Percentiles rank a stretch among this genome's conserved stretches.
phyloP scores from a whole-genome alignment of 345 rosid species.

The Dipteronia sinensis region DNA sequence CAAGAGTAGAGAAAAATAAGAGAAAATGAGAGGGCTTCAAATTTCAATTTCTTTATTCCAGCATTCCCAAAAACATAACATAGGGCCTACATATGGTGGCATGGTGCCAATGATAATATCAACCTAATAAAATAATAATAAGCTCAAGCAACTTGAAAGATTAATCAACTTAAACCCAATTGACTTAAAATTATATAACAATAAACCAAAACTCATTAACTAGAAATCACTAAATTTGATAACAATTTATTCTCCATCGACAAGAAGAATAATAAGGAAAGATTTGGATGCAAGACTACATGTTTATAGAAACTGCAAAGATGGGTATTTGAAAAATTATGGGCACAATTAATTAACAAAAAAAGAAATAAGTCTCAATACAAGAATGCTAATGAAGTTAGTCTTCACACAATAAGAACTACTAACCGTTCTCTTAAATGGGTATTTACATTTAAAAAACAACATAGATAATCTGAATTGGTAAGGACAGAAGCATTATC shows the following conservation, averaged over 20 bases:
- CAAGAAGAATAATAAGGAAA: neutral
- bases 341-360: neutral
- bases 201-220: no score
- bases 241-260: no score
- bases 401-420: neutral
- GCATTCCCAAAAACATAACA: neutral
- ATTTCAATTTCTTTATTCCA: no score
- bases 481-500: conserved; percentile 2
- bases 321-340: neutral
- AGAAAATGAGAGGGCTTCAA: neutral
- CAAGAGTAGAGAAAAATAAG: neutral
- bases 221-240: no score
- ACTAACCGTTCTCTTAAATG: neutral
- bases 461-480: conserved; percentile 3
- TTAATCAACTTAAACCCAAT: neutral
- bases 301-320: neutral
- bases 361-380: neutral
- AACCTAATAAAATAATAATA: neutral
- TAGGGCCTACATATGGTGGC: neutral
- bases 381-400: neutral
- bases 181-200: neutral
- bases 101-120: neutral
- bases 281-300: neutral
- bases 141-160: neutral
- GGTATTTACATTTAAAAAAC: neutral